phyloP scores from a whole-genome alignment of 2,329 filamentous ascomycete genomes.

The Tolypocladium ovalisporum region DNA sequence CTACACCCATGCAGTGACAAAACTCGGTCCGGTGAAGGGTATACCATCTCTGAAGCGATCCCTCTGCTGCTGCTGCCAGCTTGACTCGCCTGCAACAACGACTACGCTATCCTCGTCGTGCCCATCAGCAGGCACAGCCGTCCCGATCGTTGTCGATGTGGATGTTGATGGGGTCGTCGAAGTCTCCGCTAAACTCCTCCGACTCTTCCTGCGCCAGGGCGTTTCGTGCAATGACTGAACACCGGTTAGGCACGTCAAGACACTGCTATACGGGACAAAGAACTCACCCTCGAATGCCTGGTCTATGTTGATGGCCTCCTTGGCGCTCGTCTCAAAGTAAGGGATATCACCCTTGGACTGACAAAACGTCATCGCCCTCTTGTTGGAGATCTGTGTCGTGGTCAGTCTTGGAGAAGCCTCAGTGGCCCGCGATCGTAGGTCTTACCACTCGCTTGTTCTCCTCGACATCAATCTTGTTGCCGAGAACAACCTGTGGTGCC shows the following conservation, averaged over 20 bases:
- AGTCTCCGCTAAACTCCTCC: conserved; percentile 94
- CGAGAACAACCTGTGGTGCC: conserved; percentile 65
- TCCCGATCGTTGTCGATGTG: conserved; percentile 90
- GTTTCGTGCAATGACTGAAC: conserved; percentile 82
- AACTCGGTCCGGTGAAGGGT: conserved; percentile 1
- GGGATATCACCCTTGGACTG: conserved; percentile 95
- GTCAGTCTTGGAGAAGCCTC: background rate
- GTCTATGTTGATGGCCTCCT: conserved; percentile 97
- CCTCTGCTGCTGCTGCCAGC: background rate
- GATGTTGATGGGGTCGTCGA: conserved; percentile 96
- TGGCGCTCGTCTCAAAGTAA: conserved; percentile 98
- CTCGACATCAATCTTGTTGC: conserved; percentile 98
- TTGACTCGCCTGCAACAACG: background rate
- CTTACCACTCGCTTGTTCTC: conserved; percentile 87
- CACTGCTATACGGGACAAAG: background rate
- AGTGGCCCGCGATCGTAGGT: conserved; percentile 2
- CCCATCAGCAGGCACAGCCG: conserved; percentile 74
- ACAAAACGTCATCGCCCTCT: conserved; percentile 94
- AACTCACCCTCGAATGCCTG: conserved; percentile 56
- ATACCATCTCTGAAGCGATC: background rate
- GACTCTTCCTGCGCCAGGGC: conserved; percentile 94
- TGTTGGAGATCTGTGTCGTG: conserved; percentile 67
- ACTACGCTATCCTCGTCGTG: background rate
- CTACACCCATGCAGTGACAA: conserved; percentile 5
- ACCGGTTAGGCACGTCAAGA: background rate